Percentiles rank a stretch among this genome's conserved stretches.
phyloP scores from a whole-genome alignment of 2,329 filamentous ascomycete species.

The Lecanoromycetidae sp. region DNA sequence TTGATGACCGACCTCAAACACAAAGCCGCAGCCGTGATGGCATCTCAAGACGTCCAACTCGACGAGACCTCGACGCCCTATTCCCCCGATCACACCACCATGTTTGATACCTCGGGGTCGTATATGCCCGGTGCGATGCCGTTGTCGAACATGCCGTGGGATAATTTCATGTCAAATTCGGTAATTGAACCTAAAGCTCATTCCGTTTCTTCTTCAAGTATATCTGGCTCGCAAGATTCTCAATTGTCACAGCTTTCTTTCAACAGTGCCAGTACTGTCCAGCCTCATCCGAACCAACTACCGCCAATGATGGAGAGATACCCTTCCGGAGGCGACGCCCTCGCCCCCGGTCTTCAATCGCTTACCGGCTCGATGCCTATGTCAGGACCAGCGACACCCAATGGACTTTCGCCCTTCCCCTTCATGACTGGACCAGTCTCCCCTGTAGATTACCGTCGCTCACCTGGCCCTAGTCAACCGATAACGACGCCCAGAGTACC shows the following conservation, averaged over 20 bases:
- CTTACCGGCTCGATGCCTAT: slow-evolving; percentile 60
- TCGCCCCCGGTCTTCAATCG: slow-evolving; percentile 56
- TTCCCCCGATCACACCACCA: slow-evolving; percentile 55
- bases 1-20: slow-evolving; percentile 96
- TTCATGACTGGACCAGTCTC: slow-evolving; percentile 56
- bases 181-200: slow-evolving; percentile 62
- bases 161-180: slow-evolving; percentile 64
- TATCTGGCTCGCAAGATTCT: slow-evolving; percentile 53
- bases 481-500: slow-evolving; percentile 59
- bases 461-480: slow-evolving; percentile 55
- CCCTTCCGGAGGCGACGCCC: slow-evolving; percentile 44
- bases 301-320: slow-evolving; percentile 57
- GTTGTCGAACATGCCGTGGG: slow-evolving; percentile 81
- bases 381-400: slow-evolving; percentile 57
- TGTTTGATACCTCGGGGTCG: slow-evolving; percentile 65
- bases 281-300: slow-evolving; percentile 50
- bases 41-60: slow-evolving; percentile 37
- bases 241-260: slow-evolving; percentile 49
- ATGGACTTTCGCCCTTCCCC: slow-evolving; percentile 60
- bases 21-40: slow-evolving; percentile 72
- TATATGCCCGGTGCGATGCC: slow-evolving; percentile 71
- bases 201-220: slow-evolving; percentile 55
- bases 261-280: slow-evolving; percentile 44
- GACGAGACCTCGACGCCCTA: slow-evolving; percentile 49
- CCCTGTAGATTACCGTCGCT: slow-evolving; percentile 56